Percentiles rank a stretch among this genome's conserved stretches.
Conservation (phyloP, 1,284 basidiomycete genomes). For the Vanrija sp. region DNA sequence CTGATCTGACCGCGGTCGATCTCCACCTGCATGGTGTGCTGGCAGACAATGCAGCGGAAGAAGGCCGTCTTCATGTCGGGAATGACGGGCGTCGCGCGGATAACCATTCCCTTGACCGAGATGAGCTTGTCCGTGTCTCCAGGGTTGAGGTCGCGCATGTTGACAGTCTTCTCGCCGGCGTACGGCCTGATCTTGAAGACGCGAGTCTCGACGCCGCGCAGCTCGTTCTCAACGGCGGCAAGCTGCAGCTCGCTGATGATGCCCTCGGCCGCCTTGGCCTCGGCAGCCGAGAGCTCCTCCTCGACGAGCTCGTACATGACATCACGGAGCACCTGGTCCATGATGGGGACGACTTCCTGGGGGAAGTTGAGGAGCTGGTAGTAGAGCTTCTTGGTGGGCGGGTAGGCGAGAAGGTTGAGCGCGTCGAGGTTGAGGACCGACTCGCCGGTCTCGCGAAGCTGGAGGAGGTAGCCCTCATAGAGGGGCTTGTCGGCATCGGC, state of each 20-base stretch:
- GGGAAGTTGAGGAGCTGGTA: conserved; percentile 83
- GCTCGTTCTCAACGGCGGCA: conserved; percentile 68
- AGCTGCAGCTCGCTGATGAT: conserved; percentile 56
- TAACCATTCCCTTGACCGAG: conserved; percentile 92
- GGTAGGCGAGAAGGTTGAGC: conserved; percentile 81
- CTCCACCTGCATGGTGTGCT: conserved; percentile 89
- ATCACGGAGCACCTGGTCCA: conserved; percentile 94
- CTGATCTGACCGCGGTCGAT: conserved; percentile 94
- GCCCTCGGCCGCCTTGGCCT: conserved; percentile 26
- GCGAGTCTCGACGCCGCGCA: conserved; percentile 69
- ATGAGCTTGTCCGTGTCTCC: conserved; percentile 94
- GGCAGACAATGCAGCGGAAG: conserved; percentile 95
- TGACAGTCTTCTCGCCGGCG: conserved; percentile 67
- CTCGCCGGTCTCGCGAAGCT: conserved; percentile 86
- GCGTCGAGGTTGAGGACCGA: conserved; percentile 90
- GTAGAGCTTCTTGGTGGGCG: conserved; percentile 75
- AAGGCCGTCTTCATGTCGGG: conserved; percentile 98
- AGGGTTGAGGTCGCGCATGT: conserved; percentile 89
- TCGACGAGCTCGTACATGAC: conserved; percentile 77
- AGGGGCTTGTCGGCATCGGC: conserved; percentile 66
- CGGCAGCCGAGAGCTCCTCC: conserved; percentile 61
- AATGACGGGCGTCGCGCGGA: conserved; percentile 94
- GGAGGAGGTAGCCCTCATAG: conserved; percentile 78
- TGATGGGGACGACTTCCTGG: conserved; percentile 91
- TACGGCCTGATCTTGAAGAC: conserved; percentile 92